Evolutionary conservation across 2,329 filamentous ascomycete species (phyloP).

Genomic region (Erysiphe neolycopersici): DNA sequence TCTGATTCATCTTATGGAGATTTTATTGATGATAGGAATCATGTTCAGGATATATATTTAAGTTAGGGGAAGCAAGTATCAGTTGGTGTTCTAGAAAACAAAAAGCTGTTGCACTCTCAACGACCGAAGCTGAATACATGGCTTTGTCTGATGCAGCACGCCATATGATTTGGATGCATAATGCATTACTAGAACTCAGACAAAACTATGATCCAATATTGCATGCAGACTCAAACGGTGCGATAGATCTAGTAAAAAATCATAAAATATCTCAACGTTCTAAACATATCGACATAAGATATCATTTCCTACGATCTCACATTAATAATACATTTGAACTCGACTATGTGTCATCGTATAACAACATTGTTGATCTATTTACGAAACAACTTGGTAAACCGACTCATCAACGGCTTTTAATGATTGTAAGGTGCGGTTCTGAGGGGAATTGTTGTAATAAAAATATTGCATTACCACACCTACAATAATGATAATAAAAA

Average conservation of each 20-base stretch:
- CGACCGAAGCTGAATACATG: too few species aligned
- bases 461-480: not conserved
- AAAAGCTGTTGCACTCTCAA: not conserved
- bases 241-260: not conserved
- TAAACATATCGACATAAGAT: not conserved
- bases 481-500: too few species aligned
- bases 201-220: too few species aligned
- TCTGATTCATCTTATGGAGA: not conserved
- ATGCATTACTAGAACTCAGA: too few species aligned
- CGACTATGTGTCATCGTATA: not conserved
- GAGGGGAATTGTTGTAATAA: not conserved
- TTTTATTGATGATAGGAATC: not conserved
- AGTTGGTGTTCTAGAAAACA: not conserved
- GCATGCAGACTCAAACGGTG: too few species aligned
- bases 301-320: too few species aligned
- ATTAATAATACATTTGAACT: not conserved
- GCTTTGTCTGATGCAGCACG: too few species aligned
- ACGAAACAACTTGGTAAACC: not conserved
- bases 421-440: not conserved
- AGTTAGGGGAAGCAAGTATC: not conserved
- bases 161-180: too few species aligned
- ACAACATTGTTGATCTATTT: not conserved
- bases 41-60: not conserved
- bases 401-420: not conserved
- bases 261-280: not conserved